Base-by-base conservation (phyloP, 2,329 filamentous ascomycete species). In the Moelleriella libera region DNA sequence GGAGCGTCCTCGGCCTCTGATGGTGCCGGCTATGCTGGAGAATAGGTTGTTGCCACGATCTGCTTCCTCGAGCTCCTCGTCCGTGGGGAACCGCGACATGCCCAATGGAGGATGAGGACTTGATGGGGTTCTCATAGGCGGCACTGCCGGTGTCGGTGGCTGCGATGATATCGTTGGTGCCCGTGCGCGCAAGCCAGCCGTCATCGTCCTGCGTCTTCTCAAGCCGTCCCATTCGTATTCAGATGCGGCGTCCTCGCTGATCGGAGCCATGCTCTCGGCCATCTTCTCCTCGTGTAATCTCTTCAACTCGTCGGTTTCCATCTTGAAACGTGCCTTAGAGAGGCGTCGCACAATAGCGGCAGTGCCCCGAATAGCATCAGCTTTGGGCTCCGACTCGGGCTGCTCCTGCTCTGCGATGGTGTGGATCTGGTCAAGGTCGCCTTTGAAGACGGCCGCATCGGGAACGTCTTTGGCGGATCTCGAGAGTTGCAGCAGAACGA, bases 401-500 rank as follows among this genome's bases (percentile, higher is more conserved):
- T 97, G 88, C 61, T 94, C 88, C 59, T 95, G 88, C 58, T 96
- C 87, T 44, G 87, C 90, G 52, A 97, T 92, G 31, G 90, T 94
- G 32, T 92, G 86, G 47, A 97, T 85, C 70, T 98, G 90, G 58
- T 97, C 85, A 46, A 98, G 75, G 59, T 97, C 88, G 43, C 90
- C 92, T 48, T 82, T 81, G 70, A 98, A 95, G 40, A 98, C 82
- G 32, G 89, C 88, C 0, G 88, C 75, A 61, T 97, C 92, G 6
- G 92, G 92, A 0, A 98, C 90, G 59, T 98, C 90, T 61, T 97
- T 98, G 56, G 92, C 87, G 0, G 90, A 96, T 63, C 97, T 97
- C 46, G 92, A 96, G n/a, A 98, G 77, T 61, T 98, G 92, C 8
- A 98, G 69, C 6, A 98, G 68, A 1, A 97, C 83, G 5, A 97